phyloP scores from a whole-genome alignment of 1,284 basidiomycete species.

The Mycosarcoma maydis region DNA sequence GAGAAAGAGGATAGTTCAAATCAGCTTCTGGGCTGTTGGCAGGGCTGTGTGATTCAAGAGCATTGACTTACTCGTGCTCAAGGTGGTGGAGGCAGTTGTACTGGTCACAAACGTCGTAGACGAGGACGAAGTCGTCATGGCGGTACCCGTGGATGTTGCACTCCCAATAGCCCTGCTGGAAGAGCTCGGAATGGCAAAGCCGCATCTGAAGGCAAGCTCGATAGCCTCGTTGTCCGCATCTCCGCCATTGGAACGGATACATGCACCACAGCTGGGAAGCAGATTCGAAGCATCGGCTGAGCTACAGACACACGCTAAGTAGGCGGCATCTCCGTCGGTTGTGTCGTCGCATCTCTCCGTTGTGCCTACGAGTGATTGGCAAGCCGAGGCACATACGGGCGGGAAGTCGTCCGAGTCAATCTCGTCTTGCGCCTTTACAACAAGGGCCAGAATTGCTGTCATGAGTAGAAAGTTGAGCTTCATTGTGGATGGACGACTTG shows the following conservation, averaged over 20 bases:
- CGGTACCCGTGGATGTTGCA: neutral
- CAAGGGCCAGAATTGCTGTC: neutral
- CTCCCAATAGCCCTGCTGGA: neutral
- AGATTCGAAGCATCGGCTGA: slow-evolving; percentile 2
- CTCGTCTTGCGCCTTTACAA: slow-evolving; percentile 1
- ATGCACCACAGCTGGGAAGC: neutral
- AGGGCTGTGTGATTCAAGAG: too few relatives aligned
- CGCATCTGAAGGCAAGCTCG: slow-evolving; percentile 1
- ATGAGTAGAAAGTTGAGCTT: neutral
- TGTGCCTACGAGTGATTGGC: neutral
- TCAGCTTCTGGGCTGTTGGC: too few relatives aligned
- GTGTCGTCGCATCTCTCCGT: slow-evolving; percentile 7
- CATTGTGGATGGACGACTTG: too few relatives aligned
- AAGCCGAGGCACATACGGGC: neutral
- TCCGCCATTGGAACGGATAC: neutral
- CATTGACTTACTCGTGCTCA: neutral
- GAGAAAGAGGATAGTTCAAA: too few relatives aligned
- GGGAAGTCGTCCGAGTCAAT: slow-evolving; percentile 3
- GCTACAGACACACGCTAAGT: slow-evolving; percentile 2
- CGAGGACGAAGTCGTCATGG: neutral
- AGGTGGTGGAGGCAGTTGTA: neutral
- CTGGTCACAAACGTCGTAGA: neutral
- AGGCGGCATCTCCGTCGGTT: slow-evolving; percentile 1
- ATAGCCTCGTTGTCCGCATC: slow-evolving; percentile 2
- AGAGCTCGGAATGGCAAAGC: slow-evolving; percentile 1